Conservation (phyloP, 352 stramenopile genomes). For the Globisporangium recalcitrans region DNA sequence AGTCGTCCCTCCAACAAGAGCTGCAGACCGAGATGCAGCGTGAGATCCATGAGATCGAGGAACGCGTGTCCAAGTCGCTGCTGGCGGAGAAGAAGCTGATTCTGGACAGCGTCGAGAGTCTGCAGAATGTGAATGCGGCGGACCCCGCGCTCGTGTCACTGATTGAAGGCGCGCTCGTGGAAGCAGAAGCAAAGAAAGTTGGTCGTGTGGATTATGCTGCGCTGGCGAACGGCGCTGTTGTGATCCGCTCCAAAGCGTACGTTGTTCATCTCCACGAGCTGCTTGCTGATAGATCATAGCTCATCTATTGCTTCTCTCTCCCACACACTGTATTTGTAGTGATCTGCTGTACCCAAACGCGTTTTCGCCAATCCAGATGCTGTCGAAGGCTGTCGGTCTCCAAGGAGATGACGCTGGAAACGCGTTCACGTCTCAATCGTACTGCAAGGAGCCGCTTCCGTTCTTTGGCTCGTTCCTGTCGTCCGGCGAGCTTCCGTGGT, state of each 20-base stretch:
- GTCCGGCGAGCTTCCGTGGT: constrained; percentile 56
- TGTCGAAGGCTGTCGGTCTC: constrained; percentile 32
- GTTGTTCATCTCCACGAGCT: neutral
- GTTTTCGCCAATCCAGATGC: constrained; percentile 26
- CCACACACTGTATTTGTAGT: constrained; percentile 26
- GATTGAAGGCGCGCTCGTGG: constrained; percentile 33
- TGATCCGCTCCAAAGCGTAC: constrained; percentile 58
- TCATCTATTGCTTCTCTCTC: neutral
- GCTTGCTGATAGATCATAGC: neutral
- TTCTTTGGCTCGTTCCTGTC: constrained; percentile 36
- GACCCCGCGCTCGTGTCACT: constrained; percentile 55
- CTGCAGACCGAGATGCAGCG: constrained; percentile 41
- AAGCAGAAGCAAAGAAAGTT: constrained; percentile 39
- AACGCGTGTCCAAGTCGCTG: constrained; percentile 52
- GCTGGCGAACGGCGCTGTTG: constrained; percentile 54
- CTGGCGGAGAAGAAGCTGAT: constrained; percentile 54
- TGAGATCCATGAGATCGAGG: constrained; percentile 52
- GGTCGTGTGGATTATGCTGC: constrained; percentile 60
- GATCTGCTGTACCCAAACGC: constrained; percentile 42
- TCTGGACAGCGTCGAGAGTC: constrained; percentile 42
- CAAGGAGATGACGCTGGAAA: constrained; percentile 12
- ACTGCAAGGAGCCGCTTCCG: constrained; percentile 30
- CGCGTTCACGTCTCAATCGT: constrained; percentile 59
- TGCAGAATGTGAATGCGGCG: constrained; percentile 44
- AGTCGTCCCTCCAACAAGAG: constrained; percentile 22